These are phyloP conservation scores for Mycena rebaudengoi DNA, from an alignment of 768 basidiomycete genomes.

Conservation along the genomic window DNA sequence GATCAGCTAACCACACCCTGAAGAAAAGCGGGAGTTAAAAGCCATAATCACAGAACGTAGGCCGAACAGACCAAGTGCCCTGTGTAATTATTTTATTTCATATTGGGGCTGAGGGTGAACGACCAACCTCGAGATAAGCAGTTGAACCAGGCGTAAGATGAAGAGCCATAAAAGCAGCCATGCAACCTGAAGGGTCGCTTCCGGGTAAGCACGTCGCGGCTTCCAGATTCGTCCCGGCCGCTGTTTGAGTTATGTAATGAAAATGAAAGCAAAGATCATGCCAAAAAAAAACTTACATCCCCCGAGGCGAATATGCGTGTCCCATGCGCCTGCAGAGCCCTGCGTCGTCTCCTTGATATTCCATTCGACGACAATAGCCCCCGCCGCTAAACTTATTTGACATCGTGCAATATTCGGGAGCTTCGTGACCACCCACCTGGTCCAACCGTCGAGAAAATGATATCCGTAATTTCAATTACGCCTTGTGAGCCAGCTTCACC, in stretches of 20 bases:
- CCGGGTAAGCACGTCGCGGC: slow-evolving; percentile 54
- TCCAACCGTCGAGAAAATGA: slow-evolving; percentile 34
- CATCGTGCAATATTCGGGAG: background rate
- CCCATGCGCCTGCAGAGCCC: slow-evolving; percentile 67
- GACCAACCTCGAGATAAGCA: slow-evolving; percentile 75
- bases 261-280: background rate
- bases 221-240: slow-evolving; percentile 63
- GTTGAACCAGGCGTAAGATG: slow-evolving; percentile 63
- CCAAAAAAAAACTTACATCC: slow-evolving; percentile 37
- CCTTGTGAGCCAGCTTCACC: slow-evolving; percentile 59
- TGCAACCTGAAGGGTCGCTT: slow-evolving; percentile 53
- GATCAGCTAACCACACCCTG: slow-evolving; percentile 86
- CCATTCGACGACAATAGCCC: slow-evolving; percentile 76
- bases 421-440: slow-evolving; percentile 24
- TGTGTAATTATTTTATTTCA: too few relatives aligned
- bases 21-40: background rate
- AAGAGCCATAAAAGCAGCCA: slow-evolving; percentile 71
- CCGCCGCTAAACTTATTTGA: slow-evolving; percentile 44
- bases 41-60: background rate
- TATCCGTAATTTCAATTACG: slow-evolving; percentile 68
- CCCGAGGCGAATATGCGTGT: slow-evolving; percentile 61
- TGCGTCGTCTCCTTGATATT: slow-evolving; percentile 67
- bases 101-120: too few relatives aligned
- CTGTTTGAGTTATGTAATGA: slow-evolving; percentile 37
- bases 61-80: too few relatives aligned